Evolutionary conservation across 768 basidiomycete species (phyloP).

Genomic region (Coprinellus micaceus): DNA sequence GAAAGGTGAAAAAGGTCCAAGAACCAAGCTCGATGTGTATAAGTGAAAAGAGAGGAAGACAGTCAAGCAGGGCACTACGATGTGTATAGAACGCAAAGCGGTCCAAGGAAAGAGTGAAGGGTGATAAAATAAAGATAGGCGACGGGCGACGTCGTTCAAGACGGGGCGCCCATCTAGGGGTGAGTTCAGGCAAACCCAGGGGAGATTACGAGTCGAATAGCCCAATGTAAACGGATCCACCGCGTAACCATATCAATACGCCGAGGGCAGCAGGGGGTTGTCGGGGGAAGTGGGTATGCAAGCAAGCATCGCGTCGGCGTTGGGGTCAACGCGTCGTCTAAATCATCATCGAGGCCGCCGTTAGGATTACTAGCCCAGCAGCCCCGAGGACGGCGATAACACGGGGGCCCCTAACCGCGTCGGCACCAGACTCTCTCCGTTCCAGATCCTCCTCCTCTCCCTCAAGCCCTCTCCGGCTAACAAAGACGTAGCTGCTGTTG

Average conservation of each 20-base stretch:
- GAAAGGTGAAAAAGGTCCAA: background rate
- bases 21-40: background rate
- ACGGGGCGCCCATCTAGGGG: background rate
- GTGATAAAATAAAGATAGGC: background rate
- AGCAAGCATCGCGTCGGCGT: background rate
- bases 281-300: background rate
- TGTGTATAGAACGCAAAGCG: background rate
- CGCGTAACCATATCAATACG: background rate
- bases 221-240: slow-evolving; percentile 1
- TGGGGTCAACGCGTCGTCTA: slow-evolving; percentile 18
- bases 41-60: background rate
- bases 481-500: slow-evolving; percentile 38
- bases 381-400: slow-evolving; percentile 23
- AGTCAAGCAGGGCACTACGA: background rate
- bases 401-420: slow-evolving; percentile 20
- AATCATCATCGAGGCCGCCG: slow-evolving; percentile 28
- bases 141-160: background rate
- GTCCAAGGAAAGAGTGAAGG: background rate
- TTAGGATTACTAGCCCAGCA: slow-evolving; percentile 26
- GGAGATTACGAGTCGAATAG: no score
- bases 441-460: slow-evolving; percentile 7
- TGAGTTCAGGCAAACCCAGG: background rate
- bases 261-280: background rate
- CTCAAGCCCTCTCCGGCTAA: slow-evolving; percentile 2
- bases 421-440: slow-evolving; percentile 21